Base-by-base conservation (phyloP, 768 basidiomycete genomes). In the Suillus hirtellus region DNA sequence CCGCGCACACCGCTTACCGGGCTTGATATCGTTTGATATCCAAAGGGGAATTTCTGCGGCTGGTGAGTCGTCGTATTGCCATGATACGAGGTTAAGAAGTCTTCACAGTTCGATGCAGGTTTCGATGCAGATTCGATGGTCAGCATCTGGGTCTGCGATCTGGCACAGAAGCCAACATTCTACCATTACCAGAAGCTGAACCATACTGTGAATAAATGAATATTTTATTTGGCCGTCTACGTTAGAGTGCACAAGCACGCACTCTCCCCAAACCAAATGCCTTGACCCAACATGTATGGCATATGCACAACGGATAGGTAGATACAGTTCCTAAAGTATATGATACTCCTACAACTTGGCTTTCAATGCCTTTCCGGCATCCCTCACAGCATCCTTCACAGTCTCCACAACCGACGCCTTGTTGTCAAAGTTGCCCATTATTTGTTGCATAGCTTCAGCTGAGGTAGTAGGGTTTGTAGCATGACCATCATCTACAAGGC, bases 391-490 rank as follows among this genome's bases (percentile, higher is more conserved):
- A 5, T 81, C 79, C 70, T 85, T 85, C 49, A 75, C 79, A 66
- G 85, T 82, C 82, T 76, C 65, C 83, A 72, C 79, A 81, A 60
- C 40, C 64, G 59, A 40, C 42, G 4, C 62, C 10, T 64, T 73
- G 17, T 76, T 76, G 12, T 76, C 76, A 66, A 90, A 84, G 77
- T 90, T 90, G 54, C 76, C 82, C 66, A 90, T 78, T 37, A 90
- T 87, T 77, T 90, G 88, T 74, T 89, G 83, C 69, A 95, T 80
- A 42, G 93, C 85, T 72, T 98, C 95, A 35, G 84, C 78, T 7
- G 88, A 82, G 9, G 88, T 84, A 7, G 82, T 71, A 0, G 96
- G 97, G 76, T 97, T 78, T 12, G 93, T 96, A 14, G 94, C 85
- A 34, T 91, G 87, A 4, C 86, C 89, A 70, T 94, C 92, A 68